Conservation (phyloP, 2,329 filamentous ascomycete genomes). For the Microdochium nivale region DNA sequence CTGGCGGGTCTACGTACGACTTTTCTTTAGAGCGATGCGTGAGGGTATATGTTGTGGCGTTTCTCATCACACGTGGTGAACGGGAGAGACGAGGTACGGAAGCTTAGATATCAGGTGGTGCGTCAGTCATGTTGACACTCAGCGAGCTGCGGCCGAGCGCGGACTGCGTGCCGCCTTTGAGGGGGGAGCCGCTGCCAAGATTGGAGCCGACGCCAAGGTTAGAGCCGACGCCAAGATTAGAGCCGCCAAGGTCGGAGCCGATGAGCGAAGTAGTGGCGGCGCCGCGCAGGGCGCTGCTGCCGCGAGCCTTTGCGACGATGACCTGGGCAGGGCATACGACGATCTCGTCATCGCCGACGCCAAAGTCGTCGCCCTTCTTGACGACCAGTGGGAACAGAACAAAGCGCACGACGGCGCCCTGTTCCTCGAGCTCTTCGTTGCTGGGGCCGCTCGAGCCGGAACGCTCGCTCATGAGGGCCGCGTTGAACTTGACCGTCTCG, state of each 20-base stretch:
- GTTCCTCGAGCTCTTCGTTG: conserved; percentile 73
- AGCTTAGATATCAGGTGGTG: background rate
- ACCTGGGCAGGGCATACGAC: conserved; percentile 95
- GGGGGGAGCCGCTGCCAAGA: conserved; percentile 33
- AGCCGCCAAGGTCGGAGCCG: conserved; percentile 41
- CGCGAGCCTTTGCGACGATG: conserved; percentile 54
- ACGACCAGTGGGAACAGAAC: conserved; percentile 95
- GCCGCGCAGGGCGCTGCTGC: conserved; percentile 23
- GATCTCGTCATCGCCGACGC: conserved; percentile 85
- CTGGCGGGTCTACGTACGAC: no score
- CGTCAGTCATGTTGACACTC: conserved; percentile 13
- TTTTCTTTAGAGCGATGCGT: no score
- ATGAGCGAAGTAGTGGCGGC: conserved; percentile 31
- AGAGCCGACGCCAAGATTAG: no score
- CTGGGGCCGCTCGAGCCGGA: conserved; percentile 58
- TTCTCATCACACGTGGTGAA: no score
- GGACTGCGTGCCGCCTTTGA: conserved; percentile 18
- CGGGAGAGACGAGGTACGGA: no score
- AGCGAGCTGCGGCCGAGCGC: conserved; percentile 9
- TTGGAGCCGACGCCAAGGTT: conserved; percentile 36
- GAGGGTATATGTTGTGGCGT: no score
- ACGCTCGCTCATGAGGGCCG: conserved; percentile 89
- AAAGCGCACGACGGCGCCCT: conserved; percentile 72
- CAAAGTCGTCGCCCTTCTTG: conserved; percentile 86
- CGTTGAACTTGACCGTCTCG: conserved; percentile 85